Evolutionary conservation across 2,329 filamentous ascomycete genomes (phyloP), one percentile per base, ranked within the genome.

Genomic region (Colletotrichum truncatum): DNA sequence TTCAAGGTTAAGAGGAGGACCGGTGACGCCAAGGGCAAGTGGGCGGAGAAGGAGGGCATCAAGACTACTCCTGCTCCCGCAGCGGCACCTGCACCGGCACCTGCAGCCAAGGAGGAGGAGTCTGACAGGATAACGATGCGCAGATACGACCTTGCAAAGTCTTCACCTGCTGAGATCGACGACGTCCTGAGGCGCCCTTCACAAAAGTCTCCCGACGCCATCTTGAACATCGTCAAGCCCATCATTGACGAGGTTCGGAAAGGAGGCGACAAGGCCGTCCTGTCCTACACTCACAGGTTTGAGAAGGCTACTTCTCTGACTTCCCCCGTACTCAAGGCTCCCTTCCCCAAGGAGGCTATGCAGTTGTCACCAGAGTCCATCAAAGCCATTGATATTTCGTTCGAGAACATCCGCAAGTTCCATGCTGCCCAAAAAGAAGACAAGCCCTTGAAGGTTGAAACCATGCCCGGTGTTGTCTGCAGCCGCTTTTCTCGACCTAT

Each of bases 281-380:
- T 99, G 45, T 91, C 92, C 53, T 98, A 97, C 78, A 98, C 96
- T 1, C 94, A 98, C 86, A 97, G 97, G 78, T 99, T 99, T 71
- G 96, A 99, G 76, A 97, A 95, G 81, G 96, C 95, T 1, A 97
- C 93, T 1, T 95, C 93, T 3, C 84, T 99, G 65, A 96, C 89
- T 12, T 95, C 94, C 1, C 93, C 95, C 0, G 94, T 99, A 12
- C 84, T 99, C 68, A 91, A 89, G 73, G 95, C 96, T 1, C 96
- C 96, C 0, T 99, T 97, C 83, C 90, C 93, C 1, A 80, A 90
- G 70, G 87, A 90, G 64, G 83, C 98, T 45, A 98, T 99, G 96
- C 85, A 93, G 68, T 84, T 69, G 14, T 82, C 92, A 1, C 84
- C 88, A 2, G 94, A 97, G 77, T 97, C 94, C 0, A 93, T 92